phyloP scores from a whole-genome alignment of 108 stramenopile species.

The Skeletonema potamos region DNA sequence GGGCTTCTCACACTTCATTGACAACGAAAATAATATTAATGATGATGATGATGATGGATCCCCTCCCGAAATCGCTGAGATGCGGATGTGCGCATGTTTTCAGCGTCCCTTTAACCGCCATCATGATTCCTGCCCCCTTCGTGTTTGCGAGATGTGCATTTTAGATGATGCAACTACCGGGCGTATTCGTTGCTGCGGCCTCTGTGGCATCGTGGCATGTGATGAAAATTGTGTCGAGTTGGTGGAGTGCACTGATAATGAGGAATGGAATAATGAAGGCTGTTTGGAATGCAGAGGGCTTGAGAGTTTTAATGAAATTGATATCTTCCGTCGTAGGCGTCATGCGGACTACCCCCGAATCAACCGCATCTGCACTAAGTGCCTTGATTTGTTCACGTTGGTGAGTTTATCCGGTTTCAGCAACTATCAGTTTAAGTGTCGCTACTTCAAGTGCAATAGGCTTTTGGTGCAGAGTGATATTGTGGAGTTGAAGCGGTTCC shows the following conservation, averaged over 20 bases:
- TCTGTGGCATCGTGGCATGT: constrained; percentile 38
- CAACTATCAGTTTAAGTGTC: not conserved
- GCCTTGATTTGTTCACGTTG: constrained; percentile 5
- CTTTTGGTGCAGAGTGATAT: constrained; percentile 2
- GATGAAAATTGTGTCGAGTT: constrained; percentile 38
- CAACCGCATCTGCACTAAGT: constrained; percentile 6
- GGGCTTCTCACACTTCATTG: not conserved
- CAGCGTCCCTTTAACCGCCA: not conserved
- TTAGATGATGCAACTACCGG: constrained; percentile 3
- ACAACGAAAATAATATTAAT: not conserved
- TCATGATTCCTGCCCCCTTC: not conserved
- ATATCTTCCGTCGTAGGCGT: not conserved
- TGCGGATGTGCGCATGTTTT: not conserved
- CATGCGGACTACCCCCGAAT: not conserved
- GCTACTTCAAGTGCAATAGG: constrained; percentile 3
- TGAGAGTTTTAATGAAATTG: constrained; percentile 3
- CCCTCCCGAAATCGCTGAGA: not conserved
- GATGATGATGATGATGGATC: not conserved
- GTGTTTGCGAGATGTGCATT: not conserved
- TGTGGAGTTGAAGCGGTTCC: constrained; percentile 7
- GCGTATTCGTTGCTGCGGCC: constrained; percentile 23
- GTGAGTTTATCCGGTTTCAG: not conserved
- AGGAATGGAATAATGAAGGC: constrained; percentile 28
- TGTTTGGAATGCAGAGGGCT: constrained; percentile 12
- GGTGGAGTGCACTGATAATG: constrained; percentile 29